A percentile compares a stretch with the other conserved stretches of the same genome.
Conservation (phyloP, 345 rosid species). For the Brassica juncea region DNA sequence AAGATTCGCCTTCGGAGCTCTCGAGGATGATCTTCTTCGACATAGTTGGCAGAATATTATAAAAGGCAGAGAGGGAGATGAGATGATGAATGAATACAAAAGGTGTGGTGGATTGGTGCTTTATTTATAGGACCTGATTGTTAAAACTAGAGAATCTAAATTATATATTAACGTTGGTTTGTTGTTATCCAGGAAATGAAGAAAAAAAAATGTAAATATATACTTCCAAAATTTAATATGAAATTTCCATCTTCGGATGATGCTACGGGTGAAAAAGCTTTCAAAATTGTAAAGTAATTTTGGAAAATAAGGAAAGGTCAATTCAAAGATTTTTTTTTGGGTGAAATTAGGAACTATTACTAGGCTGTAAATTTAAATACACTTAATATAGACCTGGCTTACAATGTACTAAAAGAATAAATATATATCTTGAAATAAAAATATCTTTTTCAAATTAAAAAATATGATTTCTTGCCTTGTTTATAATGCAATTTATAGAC, state of each 20-base stretch:
- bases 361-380: not conserved
- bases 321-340: not conserved
- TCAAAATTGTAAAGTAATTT: not conserved
- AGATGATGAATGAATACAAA: not conserved
- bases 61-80: not conserved
- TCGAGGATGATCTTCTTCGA: conserved; percentile 49
- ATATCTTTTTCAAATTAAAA: not conserved
- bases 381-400: not conserved
- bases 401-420: not conserved
- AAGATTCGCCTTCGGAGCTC: conserved; percentile 61
- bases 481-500: not conserved
- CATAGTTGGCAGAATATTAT: conserved; percentile 7
- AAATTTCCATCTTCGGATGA: not conserved
- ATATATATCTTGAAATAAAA: not conserved
- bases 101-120: not conserved
- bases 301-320: not conserved
- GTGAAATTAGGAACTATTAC: not conserved
- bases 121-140: not conserved
- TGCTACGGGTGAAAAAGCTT: not conserved
- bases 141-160: not conserved
- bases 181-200: not conserved
- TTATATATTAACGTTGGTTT: not conserved
- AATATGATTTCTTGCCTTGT: not conserved
- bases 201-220: not conserved
- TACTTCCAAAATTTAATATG: not conserved